Base-by-base conservation (phyloP, 495 filamentous ascomycete species). In the Xylaria flabelliformis region DNA sequence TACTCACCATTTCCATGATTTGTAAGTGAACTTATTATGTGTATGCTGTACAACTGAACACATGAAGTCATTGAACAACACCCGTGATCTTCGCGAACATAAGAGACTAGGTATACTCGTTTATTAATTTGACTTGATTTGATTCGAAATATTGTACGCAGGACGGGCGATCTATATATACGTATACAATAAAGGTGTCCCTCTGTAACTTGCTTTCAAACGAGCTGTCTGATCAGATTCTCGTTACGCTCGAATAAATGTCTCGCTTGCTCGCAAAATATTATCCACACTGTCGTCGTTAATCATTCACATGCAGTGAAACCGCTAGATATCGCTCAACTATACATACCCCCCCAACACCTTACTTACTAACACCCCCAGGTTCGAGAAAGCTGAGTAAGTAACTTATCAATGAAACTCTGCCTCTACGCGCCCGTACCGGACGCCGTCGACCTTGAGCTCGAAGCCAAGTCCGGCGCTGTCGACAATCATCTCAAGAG, bases 401-500 rank as follows among this genome's bases (percentile, higher is more conserved):
- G n/a, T n/a, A 39, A 29, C 2, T 32, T 19, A 65, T 77, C 58
- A 86, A 70, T 92, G 87, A 77, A 93, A 93, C 66, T 91, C 90
- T 0, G 91, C 90, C 69, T 89, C 87, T n/a, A 93, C 91, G 70
- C 86, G 80, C 21, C 91, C 91, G 82, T 93, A 93, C 75, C 90
- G 78, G 50, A 92, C 89, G 4, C 91, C 90, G 74, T 92, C 91
- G 36, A 93, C 91, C 78, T 90, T 91, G 62, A 93, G 76, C 81
- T 92, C 90, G 81, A 93, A 93, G 41, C 89, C 86, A 72, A 93
- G 74, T 12, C 90, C 89, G 0, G 91, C 91, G 68, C 88, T 91
- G 73, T 93, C 90, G 39, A 93, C 91, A 68, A 89, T 89, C 88
- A 93, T 90, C 79, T 92, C 90, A 26, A 93, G 85, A 12, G 88